Percentiles rank a stretch among this genome's conserved stretches.
Evolutionary conservation across 129 eudicot genomes (phyloP).

Genomic region (Pseudognaphalium luteoalbum): DNA sequence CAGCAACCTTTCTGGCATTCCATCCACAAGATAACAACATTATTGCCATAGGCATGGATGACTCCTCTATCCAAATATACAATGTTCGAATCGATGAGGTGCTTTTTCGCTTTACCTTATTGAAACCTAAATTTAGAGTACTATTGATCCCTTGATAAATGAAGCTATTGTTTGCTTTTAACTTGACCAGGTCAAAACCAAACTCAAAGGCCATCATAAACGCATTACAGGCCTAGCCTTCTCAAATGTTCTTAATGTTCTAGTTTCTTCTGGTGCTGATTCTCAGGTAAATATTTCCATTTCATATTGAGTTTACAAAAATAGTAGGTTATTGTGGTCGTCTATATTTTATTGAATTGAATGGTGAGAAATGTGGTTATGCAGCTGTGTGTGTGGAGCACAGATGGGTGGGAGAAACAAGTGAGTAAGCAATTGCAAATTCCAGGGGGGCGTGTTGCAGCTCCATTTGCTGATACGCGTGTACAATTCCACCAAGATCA

Average conservation of each 20-base stretch:
- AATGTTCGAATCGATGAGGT: constrained; percentile 87
- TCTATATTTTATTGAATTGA: constrained; percentile 3
- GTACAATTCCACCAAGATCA: constrained; percentile 91
- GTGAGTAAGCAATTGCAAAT: constrained; percentile 61
- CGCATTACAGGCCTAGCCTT: constrained; percentile 66
- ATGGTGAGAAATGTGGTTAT: constrained; percentile 21
- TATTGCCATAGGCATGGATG: constrained; percentile 88
- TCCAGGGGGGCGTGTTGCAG: constrained; percentile 63
- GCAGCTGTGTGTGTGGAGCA: constrained; percentile 86
- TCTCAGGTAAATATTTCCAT: constrained; percentile 52
- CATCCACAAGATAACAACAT: constrained; percentile 87
- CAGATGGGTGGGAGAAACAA: constrained; percentile 76
- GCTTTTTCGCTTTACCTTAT: background rate
- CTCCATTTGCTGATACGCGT: constrained; percentile 73
- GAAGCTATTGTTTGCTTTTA: constrained; percentile 11
- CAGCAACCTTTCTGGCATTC: constrained; percentile 78
- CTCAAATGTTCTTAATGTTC: constrained; percentile 66
- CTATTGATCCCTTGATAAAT: background rate
- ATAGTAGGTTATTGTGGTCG: background rate
- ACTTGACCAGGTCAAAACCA: constrained; percentile 61
- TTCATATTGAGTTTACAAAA: background rate
- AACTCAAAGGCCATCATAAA: constrained; percentile 80
- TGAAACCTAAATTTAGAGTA: constrained; percentile 4
- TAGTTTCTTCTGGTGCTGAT: constrained; percentile 88
- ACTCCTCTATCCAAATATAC: constrained; percentile 78